phyloP scores from a whole-genome alignment of 2,329 filamentous ascomycete species.

The Salinomyces thailandicus region DNA sequence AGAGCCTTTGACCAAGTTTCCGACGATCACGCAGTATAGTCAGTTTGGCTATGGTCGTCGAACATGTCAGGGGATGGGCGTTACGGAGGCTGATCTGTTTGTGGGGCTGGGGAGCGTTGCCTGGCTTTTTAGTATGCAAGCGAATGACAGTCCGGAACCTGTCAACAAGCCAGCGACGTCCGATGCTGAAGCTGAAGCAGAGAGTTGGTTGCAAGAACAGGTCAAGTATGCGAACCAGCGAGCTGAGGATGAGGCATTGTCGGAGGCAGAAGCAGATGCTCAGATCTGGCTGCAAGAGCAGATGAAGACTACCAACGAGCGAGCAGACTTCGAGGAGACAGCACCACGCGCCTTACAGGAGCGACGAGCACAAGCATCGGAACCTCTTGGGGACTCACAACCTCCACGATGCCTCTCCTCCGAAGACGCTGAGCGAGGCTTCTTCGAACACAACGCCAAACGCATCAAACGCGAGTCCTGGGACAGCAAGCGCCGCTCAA shows the following conservation, averaged over 20 bases:
- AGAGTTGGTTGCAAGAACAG: not conserved
- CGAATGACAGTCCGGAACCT: conserved; percentile 7
- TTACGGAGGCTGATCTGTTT: conserved; percentile 23
- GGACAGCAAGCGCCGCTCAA: not conserved
- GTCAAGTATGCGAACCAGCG: not conserved
- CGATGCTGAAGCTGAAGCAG: not conserved
- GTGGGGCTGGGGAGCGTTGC: conserved; percentile 34
- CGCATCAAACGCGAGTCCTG: conserved; percentile 1
- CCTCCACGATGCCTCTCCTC: not conserved
- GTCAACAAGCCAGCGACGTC: not conserved
- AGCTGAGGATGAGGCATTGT: not conserved
- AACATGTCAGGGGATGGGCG: conserved; percentile 17
- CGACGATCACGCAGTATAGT: conserved; percentile 16
- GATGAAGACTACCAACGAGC: not conserved
- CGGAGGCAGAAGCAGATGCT: not conserved
- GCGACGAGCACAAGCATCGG: not conserved
- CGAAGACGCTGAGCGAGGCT: not conserved
- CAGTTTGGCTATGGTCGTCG: conserved; percentile 21
- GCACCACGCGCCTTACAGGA: not conserved
- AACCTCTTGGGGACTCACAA: not conserved
- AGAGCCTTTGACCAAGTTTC: conserved; percentile 16
- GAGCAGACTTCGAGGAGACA: not conserved
- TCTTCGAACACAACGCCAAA: conserved; percentile 5
- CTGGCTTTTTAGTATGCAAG: conserved; percentile 36
- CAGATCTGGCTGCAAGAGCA: not conserved